Base-by-base conservation (phyloP, 2,329 filamentous ascomycete species). In the Aspergillus eucalypticola region DNA sequence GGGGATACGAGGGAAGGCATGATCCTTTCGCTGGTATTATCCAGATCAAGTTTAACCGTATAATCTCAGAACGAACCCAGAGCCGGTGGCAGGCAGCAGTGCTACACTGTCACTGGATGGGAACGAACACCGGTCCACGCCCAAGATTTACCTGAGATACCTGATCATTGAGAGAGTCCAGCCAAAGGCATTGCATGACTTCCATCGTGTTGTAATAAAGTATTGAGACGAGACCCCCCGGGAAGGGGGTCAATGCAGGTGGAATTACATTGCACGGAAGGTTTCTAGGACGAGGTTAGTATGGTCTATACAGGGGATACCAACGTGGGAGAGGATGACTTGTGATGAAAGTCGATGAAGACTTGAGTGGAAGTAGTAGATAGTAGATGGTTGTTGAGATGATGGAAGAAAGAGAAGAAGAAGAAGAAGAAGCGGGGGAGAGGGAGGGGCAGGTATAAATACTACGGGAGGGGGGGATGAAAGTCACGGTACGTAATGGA, bases 21-120 rank as follows among this genome's bases (percentile, higher is more conserved):
- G 92, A 95, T 96, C 90, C 92, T 96, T 95, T 92, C 92, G 92
- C 92, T 92, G 90, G 91, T 91, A 95, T 95, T 94, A 94, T 93
- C 91, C 90, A 91, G 90, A 93, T 94, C 91, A 94, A 94, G 90
- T 94, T 92, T 83, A 83, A 89, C 91, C 90, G 91, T 95, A 90
- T 95, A 87, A 88, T 95, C 90, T 94, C 78, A 80, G 78, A 78
- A 77, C 76, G 73, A 77, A 71, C 71, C 69, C 67, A 64, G 44
- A 64, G 52, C 54, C 60, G 52, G 60, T 56, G 52, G 23, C 49
- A 59, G 15, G 32, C 11, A 27, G 13, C 23, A 42, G 1, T 35
- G 15, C 32, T 25, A 5, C 15, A 6, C n/a, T 17, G 10, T 1
- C 21, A 19, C 11, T 25, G 66, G 60, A 70, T 69, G 60, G 65